A percentile compares a stretch with the other conserved stretches of the same genome.
Evolutionary conservation across 192 early-diverging fungal species (phyloP).

Genomic region (Coemansia sp.): DNA sequence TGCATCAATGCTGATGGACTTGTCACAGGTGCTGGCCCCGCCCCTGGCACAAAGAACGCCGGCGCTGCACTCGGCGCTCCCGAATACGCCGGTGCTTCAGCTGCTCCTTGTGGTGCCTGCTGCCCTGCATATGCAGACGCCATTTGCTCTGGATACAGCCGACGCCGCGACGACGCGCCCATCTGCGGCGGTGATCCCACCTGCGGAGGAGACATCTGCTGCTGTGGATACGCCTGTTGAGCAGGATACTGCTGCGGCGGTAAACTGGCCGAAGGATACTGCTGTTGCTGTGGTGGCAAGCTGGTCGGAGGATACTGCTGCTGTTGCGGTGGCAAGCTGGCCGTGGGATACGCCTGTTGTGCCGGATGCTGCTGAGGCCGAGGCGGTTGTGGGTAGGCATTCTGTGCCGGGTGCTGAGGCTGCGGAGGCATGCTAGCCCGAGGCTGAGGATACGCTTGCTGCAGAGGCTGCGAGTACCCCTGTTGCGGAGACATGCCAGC

Average conservation of each 20-base stretch:
- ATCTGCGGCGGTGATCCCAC: slow-evolving; percentile 8
- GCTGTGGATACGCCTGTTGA: slow-evolving; percentile 6
- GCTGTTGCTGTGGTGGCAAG: slow-evolving; percentile 1
- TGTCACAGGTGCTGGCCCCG: no score
- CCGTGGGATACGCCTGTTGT: neutral
- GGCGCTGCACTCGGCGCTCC: no score
- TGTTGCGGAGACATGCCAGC: neutral
- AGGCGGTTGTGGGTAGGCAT: neutral
- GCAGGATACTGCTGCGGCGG: neutral
- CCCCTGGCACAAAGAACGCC: no score
- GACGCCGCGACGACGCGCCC: slow-evolving; percentile 15
- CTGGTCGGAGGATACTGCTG: neutral
- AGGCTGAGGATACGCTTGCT: neutral
- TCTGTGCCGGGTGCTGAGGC: neutral
- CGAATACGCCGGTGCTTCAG: no score
- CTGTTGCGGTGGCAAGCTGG: neutral
- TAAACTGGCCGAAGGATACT: neutral
- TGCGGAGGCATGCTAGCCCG: neutral
- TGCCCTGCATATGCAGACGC: slow-evolving; percentile 19
- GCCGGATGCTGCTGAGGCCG: neutral
- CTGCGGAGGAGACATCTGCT: neutral
- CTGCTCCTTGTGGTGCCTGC: neutral
- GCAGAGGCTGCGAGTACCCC: neutral
- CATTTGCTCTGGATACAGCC: slow-evolving; percentile 13
- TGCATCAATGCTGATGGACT: no score